These are phyloP conservation scores for Phialophora chinensis DNA, from an alignment of 2,329 filamentous ascomycete genomes.

Conservation along the genomic window DNA sequence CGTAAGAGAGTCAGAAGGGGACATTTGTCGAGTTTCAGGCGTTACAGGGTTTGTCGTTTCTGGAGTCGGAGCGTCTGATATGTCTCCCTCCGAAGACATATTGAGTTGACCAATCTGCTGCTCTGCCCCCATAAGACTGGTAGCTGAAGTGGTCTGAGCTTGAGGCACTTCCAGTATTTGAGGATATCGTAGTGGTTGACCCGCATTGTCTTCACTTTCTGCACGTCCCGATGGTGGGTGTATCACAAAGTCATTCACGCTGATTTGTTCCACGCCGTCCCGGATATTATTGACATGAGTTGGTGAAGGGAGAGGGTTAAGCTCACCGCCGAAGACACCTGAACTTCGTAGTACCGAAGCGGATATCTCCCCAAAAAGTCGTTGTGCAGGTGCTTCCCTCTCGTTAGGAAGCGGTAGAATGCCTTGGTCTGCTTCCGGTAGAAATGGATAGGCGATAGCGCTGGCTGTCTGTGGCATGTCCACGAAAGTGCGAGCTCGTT, in stretches of 20 bases:
- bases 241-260: slow-evolving; percentile 49
- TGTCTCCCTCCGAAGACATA: slow-evolving; percentile 51
- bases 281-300: slow-evolving; percentile 32
- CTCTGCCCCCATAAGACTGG: slow-evolving; percentile 56
- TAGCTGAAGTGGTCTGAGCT: slow-evolving; percentile 47
- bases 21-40: slow-evolving; percentile 44
- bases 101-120: slow-evolving; percentile 55
- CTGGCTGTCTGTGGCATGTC: slow-evolving; percentile 33
- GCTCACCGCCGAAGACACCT: slow-evolving; percentile 49
- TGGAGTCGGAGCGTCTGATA: slow-evolving; percentile 42
- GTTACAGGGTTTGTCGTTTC: slow-evolving; percentile 44
- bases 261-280: slow-evolving; percentile 43
- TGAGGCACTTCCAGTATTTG: slow-evolving; percentile 46
- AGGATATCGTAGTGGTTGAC: slow-evolving; percentile 47
- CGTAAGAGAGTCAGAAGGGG: slow-evolving; percentile 33
- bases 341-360: slow-evolving; percentile 62
- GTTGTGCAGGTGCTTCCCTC: slow-evolving; percentile 42
- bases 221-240: background rate
- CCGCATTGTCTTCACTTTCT: slow-evolving; percentile 43
- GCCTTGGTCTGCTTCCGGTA: slow-evolving; percentile 47
- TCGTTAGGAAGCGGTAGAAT: slow-evolving; percentile 40
- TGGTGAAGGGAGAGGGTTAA: slow-evolving; percentile 14
- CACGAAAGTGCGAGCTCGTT: slow-evolving; percentile 40
- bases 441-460: slow-evolving; percentile 51
- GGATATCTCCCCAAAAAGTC: slow-evolving; percentile 67